A percentile compares a stretch with the other conserved stretches of the same genome.
These are phyloP conservation scores for Suillus bovinus DNA, from an alignment of 768 basidiomycete species.

Conservation along the genomic window DNA sequence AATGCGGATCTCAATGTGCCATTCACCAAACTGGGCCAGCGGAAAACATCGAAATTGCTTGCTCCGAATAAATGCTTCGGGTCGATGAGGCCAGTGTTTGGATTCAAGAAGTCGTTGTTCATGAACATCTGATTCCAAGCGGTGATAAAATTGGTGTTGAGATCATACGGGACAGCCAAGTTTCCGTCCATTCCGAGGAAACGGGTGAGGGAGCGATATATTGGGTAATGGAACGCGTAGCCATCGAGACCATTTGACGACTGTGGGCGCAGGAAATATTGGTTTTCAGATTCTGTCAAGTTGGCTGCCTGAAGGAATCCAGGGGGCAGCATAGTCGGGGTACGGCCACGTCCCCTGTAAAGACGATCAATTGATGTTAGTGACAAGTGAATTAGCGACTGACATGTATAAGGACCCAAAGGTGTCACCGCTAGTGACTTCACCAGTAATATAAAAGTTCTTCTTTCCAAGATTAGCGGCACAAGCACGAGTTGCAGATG, in stretches of 20 bases:
- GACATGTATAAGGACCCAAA: conserved; percentile 87
- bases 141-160: conserved; percentile 78
- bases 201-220: conserved; percentile 82
- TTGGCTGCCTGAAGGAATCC: conserved; percentile 72
- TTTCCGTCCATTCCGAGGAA: conserved; percentile 98
- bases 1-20: conserved; percentile 77
- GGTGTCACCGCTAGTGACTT: conserved; percentile 92
- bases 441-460: conserved; percentile 90
- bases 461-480: conserved; percentile 71
- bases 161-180: conserved; percentile 84
- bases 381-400: conserved; percentile 26
- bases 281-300: conserved; percentile 54
- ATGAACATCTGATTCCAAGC: conserved; percentile 94
- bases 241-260: conserved; percentile 66
- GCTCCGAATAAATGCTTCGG: conserved; percentile 89
- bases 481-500: conserved; percentile 70
- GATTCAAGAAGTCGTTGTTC: conserved; percentile 83
- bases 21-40: conserved; percentile 88
- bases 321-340: conserved; percentile 65
- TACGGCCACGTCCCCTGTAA: conserved; percentile 83
- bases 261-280: conserved; percentile 79
- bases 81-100: conserved; percentile 56
- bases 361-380: conserved; percentile 1
- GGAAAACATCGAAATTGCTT: conserved; percentile 94
- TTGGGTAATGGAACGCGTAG: conserved; percentile 92